A percentile compares a stretch with the other conserved stretches of the same genome.
phyloP scores from a whole-genome alignment of 2,329 filamentous ascomycete species.

The Fusarium decemcellulare region DNA sequence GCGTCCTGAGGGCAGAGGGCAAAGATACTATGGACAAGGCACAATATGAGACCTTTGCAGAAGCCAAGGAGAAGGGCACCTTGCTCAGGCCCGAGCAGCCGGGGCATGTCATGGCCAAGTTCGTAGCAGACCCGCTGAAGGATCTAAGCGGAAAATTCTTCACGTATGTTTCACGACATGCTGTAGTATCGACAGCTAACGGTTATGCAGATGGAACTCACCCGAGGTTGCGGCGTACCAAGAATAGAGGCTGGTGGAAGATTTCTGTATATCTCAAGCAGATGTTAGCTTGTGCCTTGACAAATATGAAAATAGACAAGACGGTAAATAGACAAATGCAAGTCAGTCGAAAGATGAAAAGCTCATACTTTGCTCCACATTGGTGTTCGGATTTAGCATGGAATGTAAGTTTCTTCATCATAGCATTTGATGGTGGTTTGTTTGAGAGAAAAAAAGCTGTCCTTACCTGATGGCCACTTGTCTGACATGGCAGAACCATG shows the following conservation, averaged over 20 bases:
- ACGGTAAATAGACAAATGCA: constrained; percentile 48
- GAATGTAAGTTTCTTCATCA: constrained; percentile 81
- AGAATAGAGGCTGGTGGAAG: constrained; percentile 42
- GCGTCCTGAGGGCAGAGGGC: constrained; percentile 78
- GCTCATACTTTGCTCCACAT: constrained; percentile 79
- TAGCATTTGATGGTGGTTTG: constrained; percentile 46
- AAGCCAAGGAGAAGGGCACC: constrained; percentile 77
- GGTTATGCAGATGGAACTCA: constrained; percentile 54
- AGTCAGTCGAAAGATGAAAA: constrained; percentile 91
- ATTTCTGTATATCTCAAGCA: constrained; percentile 41
- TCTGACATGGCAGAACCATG: background rate
- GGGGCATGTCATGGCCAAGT: constrained; percentile 85
- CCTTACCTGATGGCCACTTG: constrained; percentile 44
- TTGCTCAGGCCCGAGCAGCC: constrained; percentile 88
- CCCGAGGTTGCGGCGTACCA: constrained; percentile 68
- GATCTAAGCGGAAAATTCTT: constrained; percentile 84
- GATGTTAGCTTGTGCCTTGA: constrained; percentile 41
- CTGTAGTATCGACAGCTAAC: constrained; percentile 31
- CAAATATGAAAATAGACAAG: constrained; percentile 29
- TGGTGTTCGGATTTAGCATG: constrained; percentile 81
- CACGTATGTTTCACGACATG: constrained; percentile 63
- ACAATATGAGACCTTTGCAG: constrained; percentile 77
- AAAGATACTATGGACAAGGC: constrained; percentile 63
- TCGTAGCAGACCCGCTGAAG: constrained; percentile 75
- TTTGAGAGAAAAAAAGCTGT: constrained; percentile 35